phyloP scores from a whole-genome alignment of 805 yeast species.

The Lipomyces lipofer region DNA sequence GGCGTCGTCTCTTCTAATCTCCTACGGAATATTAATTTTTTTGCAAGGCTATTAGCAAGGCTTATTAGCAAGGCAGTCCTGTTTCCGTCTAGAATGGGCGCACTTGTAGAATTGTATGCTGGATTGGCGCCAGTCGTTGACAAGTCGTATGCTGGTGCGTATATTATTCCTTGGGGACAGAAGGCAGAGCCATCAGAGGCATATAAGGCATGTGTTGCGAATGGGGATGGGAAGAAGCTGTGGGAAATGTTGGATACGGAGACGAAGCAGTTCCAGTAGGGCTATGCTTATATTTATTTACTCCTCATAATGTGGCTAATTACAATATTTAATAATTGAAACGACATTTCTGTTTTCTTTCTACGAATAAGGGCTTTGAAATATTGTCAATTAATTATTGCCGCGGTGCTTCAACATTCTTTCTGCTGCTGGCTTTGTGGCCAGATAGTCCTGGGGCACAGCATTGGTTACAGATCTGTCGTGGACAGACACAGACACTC shows the following conservation, averaged over 20 bases:
- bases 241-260: slow-evolving; percentile 3
- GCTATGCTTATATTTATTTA: too few species aligned
- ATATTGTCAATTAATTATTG: too few species aligned
- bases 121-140: slow-evolving; percentile 41
- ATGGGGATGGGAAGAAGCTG: background rate
- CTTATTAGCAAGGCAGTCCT: background rate
- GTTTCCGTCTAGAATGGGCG: slow-evolving; percentile 38
- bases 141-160: slow-evolving; percentile 25
- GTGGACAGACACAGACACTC: too few species aligned
- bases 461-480: too few species aligned
- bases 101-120: background rate
- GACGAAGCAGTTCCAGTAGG: background rate
- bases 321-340: too few species aligned
- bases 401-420: too few species aligned
- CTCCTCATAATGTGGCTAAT: too few species aligned
- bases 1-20: background rate
- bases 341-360: too few species aligned
- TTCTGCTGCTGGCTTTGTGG: too few species aligned
- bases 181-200: too few species aligned
- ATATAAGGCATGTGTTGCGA: background rate
- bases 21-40: background rate
- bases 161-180: slow-evolving; percentile 1
- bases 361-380: too few species aligned
- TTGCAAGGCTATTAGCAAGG: background rate
- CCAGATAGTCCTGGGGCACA: too few species aligned